Evolutionary conservation across 352 stramenopile species (phyloP).

Genomic region (Blastocystis sp.): DNA sequence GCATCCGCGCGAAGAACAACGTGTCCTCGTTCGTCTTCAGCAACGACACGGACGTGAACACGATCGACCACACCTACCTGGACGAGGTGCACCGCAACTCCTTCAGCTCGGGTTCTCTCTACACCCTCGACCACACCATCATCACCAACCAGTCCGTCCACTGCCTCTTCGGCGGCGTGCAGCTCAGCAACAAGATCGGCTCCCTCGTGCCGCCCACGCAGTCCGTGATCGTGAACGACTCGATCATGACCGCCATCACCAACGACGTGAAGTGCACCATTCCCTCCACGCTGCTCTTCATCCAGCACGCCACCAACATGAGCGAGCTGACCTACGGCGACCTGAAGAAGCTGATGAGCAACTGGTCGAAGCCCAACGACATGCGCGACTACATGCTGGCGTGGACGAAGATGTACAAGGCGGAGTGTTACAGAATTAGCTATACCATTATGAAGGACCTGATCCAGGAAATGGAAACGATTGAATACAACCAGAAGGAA

Average conservation of each 20-base stretch:
- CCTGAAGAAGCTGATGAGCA: constrained; percentile 47
- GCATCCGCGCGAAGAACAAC: constrained; percentile 67
- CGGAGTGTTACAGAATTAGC: constrained; percentile 54
- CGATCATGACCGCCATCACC: background rate
- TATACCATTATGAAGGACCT: constrained; percentile 73
- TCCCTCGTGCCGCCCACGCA: constrained; percentile 30
- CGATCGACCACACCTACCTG: constrained; percentile 43
- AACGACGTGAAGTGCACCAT: constrained; percentile 50
- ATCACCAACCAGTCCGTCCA: constrained; percentile 53
- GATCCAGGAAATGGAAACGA: constrained; percentile 61
- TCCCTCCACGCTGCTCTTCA: constrained; percentile 48
- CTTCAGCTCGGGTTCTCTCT: constrained; percentile 39
- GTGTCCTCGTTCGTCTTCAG: constrained; percentile 46
- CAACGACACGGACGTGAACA: constrained; percentile 32
- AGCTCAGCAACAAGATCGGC: constrained; percentile 38
- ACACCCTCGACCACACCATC: constrained; percentile 50
- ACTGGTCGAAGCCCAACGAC: constrained; percentile 32
- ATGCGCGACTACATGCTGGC: constrained; percentile 38
- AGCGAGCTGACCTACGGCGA: constrained; percentile 51
- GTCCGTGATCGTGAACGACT: constrained; percentile 56
- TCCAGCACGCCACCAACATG: constrained; percentile 60
- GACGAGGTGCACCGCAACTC: constrained; percentile 62
- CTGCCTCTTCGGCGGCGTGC: constrained; percentile 50
- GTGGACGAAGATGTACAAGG: constrained; percentile 68
- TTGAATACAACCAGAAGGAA: constrained; percentile 65